Evolutionary conservation across 2,329 filamentous ascomycete genomes (phyloP).

Genomic region (Rhinocladiella similis): DNA sequence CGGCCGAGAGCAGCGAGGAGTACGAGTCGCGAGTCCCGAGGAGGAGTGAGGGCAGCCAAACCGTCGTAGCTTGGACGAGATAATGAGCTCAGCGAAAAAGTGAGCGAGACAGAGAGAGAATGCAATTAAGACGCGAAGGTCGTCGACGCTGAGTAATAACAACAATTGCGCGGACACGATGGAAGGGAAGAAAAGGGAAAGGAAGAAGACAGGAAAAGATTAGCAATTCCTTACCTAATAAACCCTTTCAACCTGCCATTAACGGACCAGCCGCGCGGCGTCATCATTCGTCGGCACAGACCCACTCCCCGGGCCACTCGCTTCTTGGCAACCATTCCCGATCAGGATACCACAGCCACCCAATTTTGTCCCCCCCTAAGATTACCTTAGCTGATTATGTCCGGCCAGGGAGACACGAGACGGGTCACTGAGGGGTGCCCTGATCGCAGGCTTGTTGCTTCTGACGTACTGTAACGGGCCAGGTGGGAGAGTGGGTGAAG

Average conservation of each 20-base stretch:
- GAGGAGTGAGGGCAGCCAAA: neutral
- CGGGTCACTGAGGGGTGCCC: too few relatives aligned
- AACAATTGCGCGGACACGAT: neutral
- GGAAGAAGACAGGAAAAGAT: slow-evolving; percentile 14
- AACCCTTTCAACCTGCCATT: neutral
- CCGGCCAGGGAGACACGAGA: too few relatives aligned
- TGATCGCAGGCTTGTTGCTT: too few relatives aligned
- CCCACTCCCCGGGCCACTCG: slow-evolving; percentile 7
- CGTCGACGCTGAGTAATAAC: slow-evolving; percentile 16
- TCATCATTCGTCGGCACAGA: neutral
- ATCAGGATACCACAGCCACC: neutral
- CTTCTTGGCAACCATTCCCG: slow-evolving; percentile 5
- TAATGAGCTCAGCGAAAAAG: too few relatives aligned
- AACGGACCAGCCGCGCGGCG: neutral
- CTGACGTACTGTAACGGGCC: too few relatives aligned
- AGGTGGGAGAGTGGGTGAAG: too few relatives aligned
- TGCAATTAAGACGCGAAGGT: too few relatives aligned
- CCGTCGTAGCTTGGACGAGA: too few relatives aligned
- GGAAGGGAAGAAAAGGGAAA: slow-evolving; percentile 4
- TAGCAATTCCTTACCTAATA: slow-evolving; percentile 28
- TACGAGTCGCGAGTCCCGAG: too few relatives aligned
- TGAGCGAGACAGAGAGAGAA: neutral
- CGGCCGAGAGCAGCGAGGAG: too few relatives aligned
- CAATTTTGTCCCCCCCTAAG: neutral
- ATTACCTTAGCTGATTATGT: too few relatives aligned